A percentile compares a stretch with the other conserved stretches of the same genome.
Conservation (phyloP, 176 grass and related monocot genomes). For the Rhipidocladum racemiflorum region DNA sequence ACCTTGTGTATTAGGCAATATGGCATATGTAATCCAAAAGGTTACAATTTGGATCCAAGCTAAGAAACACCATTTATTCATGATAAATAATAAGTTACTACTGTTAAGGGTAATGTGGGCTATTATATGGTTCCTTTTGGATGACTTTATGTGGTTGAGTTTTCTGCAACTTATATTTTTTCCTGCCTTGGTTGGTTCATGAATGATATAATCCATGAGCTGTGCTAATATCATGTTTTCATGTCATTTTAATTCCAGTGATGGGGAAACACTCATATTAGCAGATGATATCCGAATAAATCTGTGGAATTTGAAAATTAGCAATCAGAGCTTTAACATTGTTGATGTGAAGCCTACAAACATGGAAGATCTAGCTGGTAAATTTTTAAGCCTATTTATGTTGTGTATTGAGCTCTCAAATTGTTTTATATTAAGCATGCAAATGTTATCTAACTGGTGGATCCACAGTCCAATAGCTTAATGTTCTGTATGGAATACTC, state of each 20-base stretch:
- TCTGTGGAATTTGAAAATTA: constrained; percentile 89
- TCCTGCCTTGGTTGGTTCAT: constrained; percentile 1
- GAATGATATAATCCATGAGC: not conserved
- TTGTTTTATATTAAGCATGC: too few relatives aligned
- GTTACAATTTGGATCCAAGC: not conserved
- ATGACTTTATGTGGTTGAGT: constrained; percentile 6
- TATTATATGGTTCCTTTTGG: not conserved
- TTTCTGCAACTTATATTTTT: constrained; percentile 15
- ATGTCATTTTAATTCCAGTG: constrained; percentile 43
- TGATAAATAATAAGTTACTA: not conserved
- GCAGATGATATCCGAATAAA: constrained; percentile 88
- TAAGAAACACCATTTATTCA: not conserved
- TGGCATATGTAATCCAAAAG: constrained; percentile 5
- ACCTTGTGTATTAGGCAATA: not conserved
- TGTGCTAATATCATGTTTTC: constrained; percentile 31
- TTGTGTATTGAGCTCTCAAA: too few relatives aligned
- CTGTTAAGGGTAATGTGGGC: not conserved
- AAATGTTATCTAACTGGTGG: too few relatives aligned
- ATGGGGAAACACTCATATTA: constrained; percentile 81
- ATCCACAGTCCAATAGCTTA: too few relatives aligned
- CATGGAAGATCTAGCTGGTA: too few relatives aligned
- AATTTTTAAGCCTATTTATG: too few relatives aligned
- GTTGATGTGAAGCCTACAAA: too few relatives aligned
- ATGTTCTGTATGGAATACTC: too few relatives aligned
- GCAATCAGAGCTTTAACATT: constrained; percentile 88